Percentiles rank a stretch among this genome's conserved stretches.
These are phyloP conservation scores for Anthracocystis walkeri DNA, from an alignment of 1,284 basidiomycete species.

Conservation along the genomic window DNA sequence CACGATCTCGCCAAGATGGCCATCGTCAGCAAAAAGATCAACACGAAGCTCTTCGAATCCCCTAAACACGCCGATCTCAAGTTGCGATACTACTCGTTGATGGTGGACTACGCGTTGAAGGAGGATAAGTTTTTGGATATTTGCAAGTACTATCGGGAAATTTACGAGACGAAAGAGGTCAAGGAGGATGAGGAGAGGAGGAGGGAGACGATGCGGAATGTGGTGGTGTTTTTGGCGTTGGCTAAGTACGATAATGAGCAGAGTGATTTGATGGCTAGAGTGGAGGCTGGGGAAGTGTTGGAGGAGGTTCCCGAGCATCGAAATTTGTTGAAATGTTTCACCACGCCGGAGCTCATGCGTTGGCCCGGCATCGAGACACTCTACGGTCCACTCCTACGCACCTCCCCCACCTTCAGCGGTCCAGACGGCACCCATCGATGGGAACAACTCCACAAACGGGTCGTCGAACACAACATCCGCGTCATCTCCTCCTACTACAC, in stretches of 20 bases:
- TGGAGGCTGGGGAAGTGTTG: conserved; percentile 78
- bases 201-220: conserved; percentile 74
- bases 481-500: conserved; percentile 95
- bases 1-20: conserved; percentile 88
- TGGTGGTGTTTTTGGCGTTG: conserved; percentile 93
- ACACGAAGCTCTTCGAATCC: conserved; percentile 84
- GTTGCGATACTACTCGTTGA: conserved; percentile 92
- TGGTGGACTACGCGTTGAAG: conserved; percentile 92
- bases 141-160: conserved; percentile 93
- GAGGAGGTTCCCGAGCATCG: conserved; percentile 85
- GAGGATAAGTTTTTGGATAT: conserved; percentile 89
- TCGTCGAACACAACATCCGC: conserved; percentile 98
- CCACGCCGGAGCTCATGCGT: conserved; percentile 93
- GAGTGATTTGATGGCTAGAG: conserved; percentile 91
- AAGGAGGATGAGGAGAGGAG: conserved; percentile 74
- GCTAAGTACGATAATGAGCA: conserved; percentile 97
- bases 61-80: conserved; percentile 92
- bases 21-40: conserved; percentile 93
- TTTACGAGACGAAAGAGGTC: conserved; percentile 94
- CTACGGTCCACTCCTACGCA: conserved; percentile 85
- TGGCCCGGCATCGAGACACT: conserved; percentile 96
- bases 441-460: conserved; percentile 94
- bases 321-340: conserved; percentile 95
- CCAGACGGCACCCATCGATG: conserved; percentile 79
- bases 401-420: conserved; percentile 80